Percentiles rank a stretch among this genome's conserved stretches.
Evolutionary conservation across 805 yeast species (phyloP).

Genomic region (Lachancea meyersii): DNA sequence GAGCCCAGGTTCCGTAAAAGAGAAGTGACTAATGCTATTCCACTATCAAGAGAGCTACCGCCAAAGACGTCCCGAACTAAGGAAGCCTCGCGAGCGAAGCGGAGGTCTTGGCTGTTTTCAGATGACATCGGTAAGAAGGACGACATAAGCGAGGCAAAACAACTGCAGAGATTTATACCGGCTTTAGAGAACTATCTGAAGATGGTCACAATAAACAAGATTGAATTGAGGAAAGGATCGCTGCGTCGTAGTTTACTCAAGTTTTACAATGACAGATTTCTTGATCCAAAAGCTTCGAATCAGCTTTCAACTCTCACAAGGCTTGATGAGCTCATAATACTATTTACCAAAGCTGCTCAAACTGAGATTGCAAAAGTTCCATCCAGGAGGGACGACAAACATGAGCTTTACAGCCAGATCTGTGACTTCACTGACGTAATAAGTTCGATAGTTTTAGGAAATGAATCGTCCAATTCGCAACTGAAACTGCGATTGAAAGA

Average conservation of each 20-base stretch:
- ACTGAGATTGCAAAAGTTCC: slow-evolving; percentile 43
- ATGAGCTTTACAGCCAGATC: slow-evolving; percentile 23
- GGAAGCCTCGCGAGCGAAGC: not conserved
- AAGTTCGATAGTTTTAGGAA: slow-evolving; percentile 14
- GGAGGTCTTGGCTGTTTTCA: slow-evolving; percentile 5
- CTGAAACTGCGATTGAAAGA: slow-evolving; percentile 39
- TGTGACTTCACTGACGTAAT: slow-evolving; percentile 22
- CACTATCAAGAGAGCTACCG: not conserved
- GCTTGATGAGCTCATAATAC: slow-evolving; percentile 43
- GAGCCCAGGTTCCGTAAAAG: slow-evolving; percentile 50
- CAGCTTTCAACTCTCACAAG: slow-evolving; percentile 32
- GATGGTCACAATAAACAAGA: slow-evolving; percentile 42
- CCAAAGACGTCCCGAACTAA: not conserved
- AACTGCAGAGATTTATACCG: slow-evolving; percentile 29
- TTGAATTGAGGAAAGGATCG: slow-evolving; percentile 36
- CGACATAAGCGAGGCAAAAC: slow-evolving; percentile 9
- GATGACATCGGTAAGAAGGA: slow-evolving; percentile 1
- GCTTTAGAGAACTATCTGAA: slow-evolving; percentile 39
- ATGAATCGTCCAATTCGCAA: slow-evolving; percentile 7
- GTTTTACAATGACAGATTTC: slow-evolving; percentile 50
- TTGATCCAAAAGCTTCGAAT: slow-evolving; percentile 36
- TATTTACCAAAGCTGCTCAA: slow-evolving; percentile 48
- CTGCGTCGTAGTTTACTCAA: slow-evolving; percentile 53
- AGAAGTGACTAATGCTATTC: slow-evolving; percentile 4
- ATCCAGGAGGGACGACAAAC: slow-evolving; percentile 21